These are phyloP conservation scores for Dysphania ambrosioides DNA, from an alignment of 148 eudicot species.

Conservation along the genomic window DNA sequence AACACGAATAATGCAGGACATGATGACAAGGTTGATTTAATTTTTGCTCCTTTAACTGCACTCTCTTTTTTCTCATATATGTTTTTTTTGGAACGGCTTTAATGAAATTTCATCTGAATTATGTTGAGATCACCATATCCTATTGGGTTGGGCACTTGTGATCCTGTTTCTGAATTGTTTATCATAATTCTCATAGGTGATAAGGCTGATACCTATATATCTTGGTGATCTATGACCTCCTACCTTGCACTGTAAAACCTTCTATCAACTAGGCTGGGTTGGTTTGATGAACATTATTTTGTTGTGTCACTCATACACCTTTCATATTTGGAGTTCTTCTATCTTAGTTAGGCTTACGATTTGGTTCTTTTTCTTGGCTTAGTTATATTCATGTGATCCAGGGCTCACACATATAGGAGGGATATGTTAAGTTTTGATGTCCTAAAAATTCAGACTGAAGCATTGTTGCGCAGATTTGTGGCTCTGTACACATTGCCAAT, in stretches of 20 bases:
- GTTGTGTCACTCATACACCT: not conserved
- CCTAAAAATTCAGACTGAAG: not conserved
- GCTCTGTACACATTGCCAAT: not conserved
- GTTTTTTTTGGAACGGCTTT: not conserved
- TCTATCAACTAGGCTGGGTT: not conserved
- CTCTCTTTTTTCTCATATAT: not conserved
- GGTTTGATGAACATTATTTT: not conserved
- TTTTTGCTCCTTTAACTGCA: not conserved
- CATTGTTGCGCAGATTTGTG: not conserved
- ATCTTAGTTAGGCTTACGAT: not conserved
- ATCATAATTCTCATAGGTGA: not conserved
- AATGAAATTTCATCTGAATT: not conserved
- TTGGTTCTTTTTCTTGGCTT: not conserved
- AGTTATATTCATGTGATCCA: not conserved
- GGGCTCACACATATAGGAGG: not conserved
- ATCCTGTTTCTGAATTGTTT: not conserved
- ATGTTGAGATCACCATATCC: not conserved
- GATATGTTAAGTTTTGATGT: not conserved
- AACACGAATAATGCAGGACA: slow-evolving; percentile 55
- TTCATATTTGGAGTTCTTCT: not conserved
- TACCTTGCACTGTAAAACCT: not conserved
- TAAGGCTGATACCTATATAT: too few species aligned
- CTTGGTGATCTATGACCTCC: not conserved
- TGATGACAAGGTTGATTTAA: slow-evolving; percentile 56
- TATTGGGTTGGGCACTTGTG: not conserved